Base-by-base conservation (phyloP, 2,329 filamentous ascomycete species). In the Microascus cirrosus region DNA sequence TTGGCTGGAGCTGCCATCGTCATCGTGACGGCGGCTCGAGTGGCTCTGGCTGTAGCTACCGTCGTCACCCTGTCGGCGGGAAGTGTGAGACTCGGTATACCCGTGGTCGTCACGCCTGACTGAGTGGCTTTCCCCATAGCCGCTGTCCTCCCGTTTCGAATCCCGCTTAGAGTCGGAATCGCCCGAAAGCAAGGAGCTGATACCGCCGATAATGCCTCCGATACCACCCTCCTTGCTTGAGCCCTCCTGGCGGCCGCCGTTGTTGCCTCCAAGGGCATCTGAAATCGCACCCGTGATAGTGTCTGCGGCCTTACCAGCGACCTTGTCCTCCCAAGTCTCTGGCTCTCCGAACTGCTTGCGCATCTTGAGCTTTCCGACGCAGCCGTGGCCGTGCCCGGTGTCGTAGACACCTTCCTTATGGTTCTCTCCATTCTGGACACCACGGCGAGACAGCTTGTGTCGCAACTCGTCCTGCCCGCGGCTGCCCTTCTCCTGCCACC, bases 391-490 rank as follows among this genome's bases (percentile, higher is more conserved):
- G 67, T 92, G 90, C 6, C 92, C 92, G 56, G 82, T 85, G 70
- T 96, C 91, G 18, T 90, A 74, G 12, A 93, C 86, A 32, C 89
- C 90, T 64, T 90, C 85, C 71, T 90, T 93, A 74, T 96, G 92
- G 71, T 96, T 96, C 60, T 86, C 78, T 18, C 89, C 89, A 53
- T 82, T 77, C 68, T 84, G 70, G 55, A 96, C 90, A 59, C 93
- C 92, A 0, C 87, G 77, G 20, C 90, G 85, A 64, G 86, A 89
- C 53, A 96, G 80, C 72, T 91, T 87, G 56, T 79, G 72, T 58
- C 90, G 86, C 62, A 94, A 83, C 36, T 83, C 81, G 15, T 88
- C 75, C 63, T 84, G 81, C 63, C 84, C 81, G 59, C 84, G 83
- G 34, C 73, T 68, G 55, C 75, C 74, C 73, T 90, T 83, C 58